Evolutionary conservation across 495 filamentous ascomycete species (phyloP).

Genomic region (Hypoxylon trugodes): DNA sequence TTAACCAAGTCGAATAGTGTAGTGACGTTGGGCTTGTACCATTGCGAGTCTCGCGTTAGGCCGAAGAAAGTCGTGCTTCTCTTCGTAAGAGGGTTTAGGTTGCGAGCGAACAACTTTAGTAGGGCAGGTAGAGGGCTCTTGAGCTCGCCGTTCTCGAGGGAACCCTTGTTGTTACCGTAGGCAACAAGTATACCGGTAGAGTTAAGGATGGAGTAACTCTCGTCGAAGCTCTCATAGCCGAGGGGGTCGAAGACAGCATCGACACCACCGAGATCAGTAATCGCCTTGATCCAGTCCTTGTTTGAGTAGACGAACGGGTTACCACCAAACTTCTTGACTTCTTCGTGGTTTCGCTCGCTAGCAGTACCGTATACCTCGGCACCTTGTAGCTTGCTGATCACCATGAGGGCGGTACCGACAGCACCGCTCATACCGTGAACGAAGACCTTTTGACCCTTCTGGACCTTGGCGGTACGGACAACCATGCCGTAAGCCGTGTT

Average conservation of each 20-base stretch:
- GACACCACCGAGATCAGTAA: conserved; percentile 51
- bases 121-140: conserved; percentile 27
- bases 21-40: conserved; percentile 43
- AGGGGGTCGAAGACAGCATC: conserved; percentile 55
- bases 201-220: conserved; percentile 50
- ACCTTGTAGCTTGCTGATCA: conserved; percentile 47
- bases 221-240: conserved; percentile 56
- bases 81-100: conserved; percentile 34
- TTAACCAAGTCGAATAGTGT: conserved; percentile 45
- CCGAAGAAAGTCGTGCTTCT: conserved; percentile 49
- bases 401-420: conserved; percentile 48
- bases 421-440: conserved; percentile 56
- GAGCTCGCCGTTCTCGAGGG: conserved; percentile 18
- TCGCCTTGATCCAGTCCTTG: conserved; percentile 54
- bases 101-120: conserved; percentile 39
- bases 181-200: conserved; percentile 34
- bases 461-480: conserved; percentile 44
- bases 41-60: conserved; percentile 43
- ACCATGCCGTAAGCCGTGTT: conserved; percentile 55
- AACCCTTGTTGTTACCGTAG: conserved; percentile 42
- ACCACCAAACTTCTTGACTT: conserved; percentile 38
- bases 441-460: conserved; percentile 51
- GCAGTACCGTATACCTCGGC: conserved; percentile 56
- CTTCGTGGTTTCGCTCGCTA: conserved; percentile 48
- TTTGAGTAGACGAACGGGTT: conserved; percentile 53